These are phyloP conservation scores for Domatiomyces globalis DNA, from an alignment of 2,329 filamentous ascomycete genomes.

Conservation along the genomic window DNA sequence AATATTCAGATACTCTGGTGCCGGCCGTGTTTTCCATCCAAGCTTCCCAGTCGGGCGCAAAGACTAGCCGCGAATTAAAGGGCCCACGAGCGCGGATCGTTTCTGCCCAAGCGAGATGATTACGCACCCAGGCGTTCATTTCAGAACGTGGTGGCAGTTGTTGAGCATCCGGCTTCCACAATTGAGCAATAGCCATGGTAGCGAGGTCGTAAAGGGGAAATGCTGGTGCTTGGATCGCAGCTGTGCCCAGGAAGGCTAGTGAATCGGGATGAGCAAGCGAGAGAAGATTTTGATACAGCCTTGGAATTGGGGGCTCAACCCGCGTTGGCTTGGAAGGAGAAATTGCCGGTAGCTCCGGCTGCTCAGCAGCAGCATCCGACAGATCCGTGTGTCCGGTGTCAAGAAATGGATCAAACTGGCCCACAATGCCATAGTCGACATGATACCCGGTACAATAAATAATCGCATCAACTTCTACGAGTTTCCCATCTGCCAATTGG, in stretches of 20 bases:
- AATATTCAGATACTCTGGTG: constrained; percentile 20
- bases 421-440: constrained; percentile 18
- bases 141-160: constrained; percentile 13
- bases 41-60: constrained; percentile 12
- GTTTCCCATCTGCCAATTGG: constrained; percentile 21
- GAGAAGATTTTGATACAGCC: constrained; percentile 24
- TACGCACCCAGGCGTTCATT: constrained; percentile 17
- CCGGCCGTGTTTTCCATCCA: constrained; percentile 25
- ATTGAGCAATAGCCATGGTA: constrained; percentile 21
- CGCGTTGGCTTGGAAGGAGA: neutral
- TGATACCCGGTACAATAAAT: constrained; percentile 27
- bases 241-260: constrained; percentile 21
- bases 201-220: constrained; percentile 21
- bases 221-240: constrained; percentile 5
- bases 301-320: constrained; percentile 8
- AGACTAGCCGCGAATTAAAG: constrained; percentile 9
- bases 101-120: constrained; percentile 15
- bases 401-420: constrained; percentile 14
- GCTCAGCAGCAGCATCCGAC: neutral
- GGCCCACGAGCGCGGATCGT: constrained; percentile 7
- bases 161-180: constrained; percentile 20
- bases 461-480: constrained; percentile 23
- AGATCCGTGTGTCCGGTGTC: constrained; percentile 2
- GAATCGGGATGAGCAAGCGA: constrained; percentile 19
- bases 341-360: neutral